A percentile compares a stretch with the other conserved stretches of the same genome.
phyloP scores from a whole-genome alignment of 345 rosid species.

The Eutrema yunnanense region DNA sequence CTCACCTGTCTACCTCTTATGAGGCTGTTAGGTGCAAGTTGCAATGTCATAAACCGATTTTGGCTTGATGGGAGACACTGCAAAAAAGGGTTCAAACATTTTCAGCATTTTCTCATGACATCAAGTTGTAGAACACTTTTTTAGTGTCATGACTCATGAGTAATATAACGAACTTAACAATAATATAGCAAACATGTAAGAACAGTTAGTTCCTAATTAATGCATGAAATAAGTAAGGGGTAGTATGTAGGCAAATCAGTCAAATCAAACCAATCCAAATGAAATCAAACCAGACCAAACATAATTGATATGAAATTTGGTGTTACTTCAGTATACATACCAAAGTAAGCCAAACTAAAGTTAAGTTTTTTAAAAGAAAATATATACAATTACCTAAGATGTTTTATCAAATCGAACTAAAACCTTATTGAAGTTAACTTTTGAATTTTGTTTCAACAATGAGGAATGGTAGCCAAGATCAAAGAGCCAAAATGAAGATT shows the following conservation, averaged over 20 bases:
- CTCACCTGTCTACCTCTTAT: too few species aligned
- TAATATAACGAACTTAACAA: not conserved
- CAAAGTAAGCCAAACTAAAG: not conserved
- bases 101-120: not conserved
- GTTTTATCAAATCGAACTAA: not conserved
- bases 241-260: not conserved
- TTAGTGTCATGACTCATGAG: not conserved
- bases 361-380: not conserved
- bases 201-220: not conserved
- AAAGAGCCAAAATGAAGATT: too few species aligned
- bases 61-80: not conserved
- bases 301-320: not conserved
- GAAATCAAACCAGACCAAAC: not conserved
- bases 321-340: not conserved
- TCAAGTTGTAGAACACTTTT: not conserved
- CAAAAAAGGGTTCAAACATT: not conserved
- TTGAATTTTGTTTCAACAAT: not conserved
- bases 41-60: not conserved
- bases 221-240: not conserved
- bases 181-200: not conserved
- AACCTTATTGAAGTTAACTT: not conserved
- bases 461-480: too few species aligned
- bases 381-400: not conserved
- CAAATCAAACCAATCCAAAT: not conserved
- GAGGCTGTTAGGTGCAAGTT: not conserved